Evolutionary conservation across 345 rosid genomes (phyloP).

Genomic region (Populus davidiana): DNA sequence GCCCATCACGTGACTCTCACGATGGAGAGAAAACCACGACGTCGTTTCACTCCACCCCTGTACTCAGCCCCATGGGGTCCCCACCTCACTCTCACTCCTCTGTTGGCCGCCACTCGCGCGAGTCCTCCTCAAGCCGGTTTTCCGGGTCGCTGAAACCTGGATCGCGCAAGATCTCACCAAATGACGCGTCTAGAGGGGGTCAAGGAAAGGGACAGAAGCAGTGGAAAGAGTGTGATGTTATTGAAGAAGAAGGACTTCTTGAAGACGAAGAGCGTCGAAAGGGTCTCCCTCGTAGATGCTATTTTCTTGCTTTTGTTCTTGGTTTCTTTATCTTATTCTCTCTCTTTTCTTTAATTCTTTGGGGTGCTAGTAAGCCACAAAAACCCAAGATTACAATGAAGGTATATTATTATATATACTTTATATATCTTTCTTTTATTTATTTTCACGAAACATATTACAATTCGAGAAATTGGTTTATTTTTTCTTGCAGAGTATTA

Average conservation of each 20-base stretch:
- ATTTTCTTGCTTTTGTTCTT: constrained; percentile 64
- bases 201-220: constrained; percentile 54
- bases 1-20: constrained; percentile 93
- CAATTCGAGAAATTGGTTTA: neutral
- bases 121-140: constrained; percentile 85
- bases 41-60: constrained; percentile 95
- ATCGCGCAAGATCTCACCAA: constrained; percentile 82
- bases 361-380: constrained; percentile 83
- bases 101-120: constrained; percentile 82
- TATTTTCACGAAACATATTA: neutral
- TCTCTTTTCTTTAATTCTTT: constrained; percentile 74
- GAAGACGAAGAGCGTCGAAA: constrained; percentile 64
- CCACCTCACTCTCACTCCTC: constrained; percentile 96
- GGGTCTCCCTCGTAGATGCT: constrained; percentile 83
- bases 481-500: constrained; percentile 52
- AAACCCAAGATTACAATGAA: constrained; percentile 82
- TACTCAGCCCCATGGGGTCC: constrained; percentile 79
- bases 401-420: constrained; percentile 32
- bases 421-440: neutral
- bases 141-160: constrained; percentile 90
- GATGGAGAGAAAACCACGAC: constrained; percentile 96
- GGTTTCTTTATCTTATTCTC: constrained; percentile 87
- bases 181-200: constrained; percentile 47
- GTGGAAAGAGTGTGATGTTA: constrained; percentile 71
- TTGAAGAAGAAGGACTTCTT: constrained; percentile 94